phyloP scores from a whole-genome alignment of 2,329 filamentous ascomycete species.

The Eurotiales sp. region DNA sequence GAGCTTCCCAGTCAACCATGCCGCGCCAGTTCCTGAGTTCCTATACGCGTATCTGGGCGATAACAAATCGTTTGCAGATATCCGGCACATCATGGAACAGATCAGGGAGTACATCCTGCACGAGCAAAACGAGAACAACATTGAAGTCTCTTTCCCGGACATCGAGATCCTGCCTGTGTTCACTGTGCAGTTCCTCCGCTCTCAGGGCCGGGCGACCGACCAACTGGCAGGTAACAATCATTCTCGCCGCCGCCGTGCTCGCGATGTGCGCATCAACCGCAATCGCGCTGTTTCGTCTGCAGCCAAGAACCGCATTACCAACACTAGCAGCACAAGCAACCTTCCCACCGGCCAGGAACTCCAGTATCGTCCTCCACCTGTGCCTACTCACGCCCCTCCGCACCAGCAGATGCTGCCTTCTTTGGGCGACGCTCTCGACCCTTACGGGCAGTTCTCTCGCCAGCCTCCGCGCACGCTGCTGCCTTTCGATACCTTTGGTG shows the following conservation, averaged over 20 bases:
- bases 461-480: too few relatives aligned
- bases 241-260: slow-evolving; percentile 6
- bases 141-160: slow-evolving; percentile 31
- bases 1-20: slow-evolving; percentile 23
- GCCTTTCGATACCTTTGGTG: too few relatives aligned
- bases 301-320: too few relatives aligned
- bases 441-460: too few relatives aligned
- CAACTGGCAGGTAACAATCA: not conserved
- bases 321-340: too few relatives aligned
- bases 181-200: slow-evolving; percentile 11
- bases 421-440: too few relatives aligned
- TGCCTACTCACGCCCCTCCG: too few relatives aligned
- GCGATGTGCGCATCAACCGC: not conserved
- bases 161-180: slow-evolving; percentile 39
- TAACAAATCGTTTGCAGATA: not conserved
- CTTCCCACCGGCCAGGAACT: too few relatives aligned
- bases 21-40: slow-evolving; percentile 33
- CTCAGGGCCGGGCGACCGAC: slow-evolving; percentile 14
- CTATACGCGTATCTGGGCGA: slow-evolving; percentile 19
- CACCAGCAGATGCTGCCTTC: too few relatives aligned
- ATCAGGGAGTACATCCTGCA: slow-evolving; percentile 22
- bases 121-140: slow-evolving; percentile 9
- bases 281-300: too few relatives aligned
- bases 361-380: too few relatives aligned
- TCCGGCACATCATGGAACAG: slow-evolving; percentile 24